Evolutionary conservation across 1,284 basidiomycete species (phyloP), one percentile per base, ranked within the genome.

Genomic region (Rhodotorula sp.): DNA sequence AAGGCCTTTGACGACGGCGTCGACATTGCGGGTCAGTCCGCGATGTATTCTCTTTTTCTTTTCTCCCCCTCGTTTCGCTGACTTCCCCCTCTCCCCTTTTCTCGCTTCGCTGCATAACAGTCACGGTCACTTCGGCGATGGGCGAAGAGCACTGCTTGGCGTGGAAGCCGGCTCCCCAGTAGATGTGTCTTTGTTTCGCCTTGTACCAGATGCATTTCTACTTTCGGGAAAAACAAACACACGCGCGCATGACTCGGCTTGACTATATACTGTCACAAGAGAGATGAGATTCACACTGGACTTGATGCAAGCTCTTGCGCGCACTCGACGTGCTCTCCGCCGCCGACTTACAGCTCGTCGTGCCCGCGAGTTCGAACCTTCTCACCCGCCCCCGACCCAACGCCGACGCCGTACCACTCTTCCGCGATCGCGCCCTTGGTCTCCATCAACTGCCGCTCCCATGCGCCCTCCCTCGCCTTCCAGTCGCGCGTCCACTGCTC

Each of bases 1-100:
- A 75, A 73, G 45, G 88, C 82, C 60, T 97, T 97, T 81, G 91
- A 97, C 0, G 89, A 86, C 0, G 93, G 91, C 82, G 93, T 94
- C 84, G 93, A 95, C 78, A 69, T 82, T 69, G 79, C 80, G 34
- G 34, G 64, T 61, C 86, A 95, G 82, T 85, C 87, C 77, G 90
- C 95, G 81, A 97, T 98, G 93, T 23, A 3, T 26, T 21, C 21
- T 14, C 38, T 43, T 43, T 14, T 52, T 4, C 6, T 19, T 21
- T 38, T 38, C 19, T 38, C 34, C 56, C 28, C 0, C 34, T 38
- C 56, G 10, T 43, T 43, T 43, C 12, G 38, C 38, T 43, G 38
- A 43, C 38, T 12, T 43, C 10, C 6, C 34, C 10, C 10, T 12
- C 12, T 10, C 38, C 10, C 12, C 38, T 43, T 43, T 10, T 43